Evolutionary conservation across 768 basidiomycete genomes (phyloP).

Genomic region (Stropharia rugosoannulata): DNA sequence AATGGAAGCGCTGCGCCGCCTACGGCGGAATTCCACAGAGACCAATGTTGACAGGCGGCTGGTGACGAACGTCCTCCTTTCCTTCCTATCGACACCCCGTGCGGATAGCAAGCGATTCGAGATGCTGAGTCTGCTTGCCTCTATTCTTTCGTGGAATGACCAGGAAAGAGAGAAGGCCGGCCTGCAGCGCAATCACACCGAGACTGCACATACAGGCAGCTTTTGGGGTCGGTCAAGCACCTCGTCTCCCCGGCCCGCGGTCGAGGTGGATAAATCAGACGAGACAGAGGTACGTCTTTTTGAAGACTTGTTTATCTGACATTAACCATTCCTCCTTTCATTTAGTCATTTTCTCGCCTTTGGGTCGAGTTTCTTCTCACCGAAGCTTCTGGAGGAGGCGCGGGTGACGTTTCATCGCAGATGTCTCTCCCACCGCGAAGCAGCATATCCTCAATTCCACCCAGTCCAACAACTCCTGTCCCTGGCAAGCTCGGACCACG

Average conservation of each 20-base stretch:
- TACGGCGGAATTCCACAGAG: constrained; percentile 83
- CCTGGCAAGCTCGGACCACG: constrained; percentile 19
- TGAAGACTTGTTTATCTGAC: background rate
- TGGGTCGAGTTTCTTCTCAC: constrained; percentile 99
- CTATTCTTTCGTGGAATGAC: constrained; percentile 92
- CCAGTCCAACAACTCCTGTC: constrained; percentile 25
- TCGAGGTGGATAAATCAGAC: constrained; percentile 75
- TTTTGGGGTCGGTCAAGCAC: constrained; percentile 44
- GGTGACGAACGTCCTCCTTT: constrained; percentile 90
- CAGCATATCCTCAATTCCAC: constrained; percentile 31
- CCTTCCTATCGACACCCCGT: constrained; percentile 87
- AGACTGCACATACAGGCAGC: constrained; percentile 22
- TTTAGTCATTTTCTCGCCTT: constrained; percentile 91
- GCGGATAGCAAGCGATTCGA: constrained; percentile 95
- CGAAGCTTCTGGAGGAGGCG: constrained; percentile 63
- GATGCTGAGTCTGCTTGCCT: constrained; percentile 86
- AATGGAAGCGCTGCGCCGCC: constrained; percentile 94
- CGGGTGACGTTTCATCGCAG: constrained; percentile 15
- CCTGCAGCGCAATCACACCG: constrained; percentile 50
- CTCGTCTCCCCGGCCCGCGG: constrained; percentile 36
- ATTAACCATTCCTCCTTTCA: background rate
- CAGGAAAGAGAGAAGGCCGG: constrained; percentile 91
- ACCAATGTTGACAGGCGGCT: constrained; percentile 92
- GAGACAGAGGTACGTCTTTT: constrained; percentile 69
- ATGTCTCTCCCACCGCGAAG: constrained; percentile 24